phyloP scores from a whole-genome alignment of 2,329 filamentous ascomycete genomes.

The Epichloe uncinata region DNA sequence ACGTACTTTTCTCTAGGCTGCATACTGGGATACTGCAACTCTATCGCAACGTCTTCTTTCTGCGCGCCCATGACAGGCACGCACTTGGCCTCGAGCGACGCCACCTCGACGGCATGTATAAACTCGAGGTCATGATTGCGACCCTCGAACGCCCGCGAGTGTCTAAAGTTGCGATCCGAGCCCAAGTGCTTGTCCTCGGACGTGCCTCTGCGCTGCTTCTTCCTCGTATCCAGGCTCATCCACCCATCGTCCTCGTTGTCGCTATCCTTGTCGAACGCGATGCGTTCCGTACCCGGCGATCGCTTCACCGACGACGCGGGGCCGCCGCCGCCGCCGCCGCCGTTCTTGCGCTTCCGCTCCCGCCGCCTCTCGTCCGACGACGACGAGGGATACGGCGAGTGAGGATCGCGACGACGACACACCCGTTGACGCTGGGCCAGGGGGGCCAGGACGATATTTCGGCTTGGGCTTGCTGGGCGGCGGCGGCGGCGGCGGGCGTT shows the following conservation, averaged over 20 bases:
- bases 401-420: slow-evolving; percentile 18
- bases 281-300: slow-evolving; percentile 34
- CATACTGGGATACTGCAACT: slow-evolving; percentile 74
- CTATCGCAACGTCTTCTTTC: slow-evolving; percentile 43
- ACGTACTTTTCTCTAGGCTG: slow-evolving; percentile 52
- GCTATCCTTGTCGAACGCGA: slow-evolving; percentile 37
- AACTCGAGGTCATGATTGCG: slow-evolving; percentile 30
- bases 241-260: slow-evolving; percentile 41
- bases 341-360: slow-evolving; percentile 37
- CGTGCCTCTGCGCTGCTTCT: slow-evolving; percentile 31
- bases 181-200: slow-evolving; percentile 30
- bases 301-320: slow-evolving; percentile 12
- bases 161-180: slow-evolving; percentile 32
- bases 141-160: slow-evolving; percentile 32
- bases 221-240: slow-evolving; percentile 33
- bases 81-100: slow-evolving; percentile 36
- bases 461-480: slow-evolving; percentile 25
- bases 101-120: slow-evolving; percentile 46
- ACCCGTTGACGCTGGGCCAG: slow-evolving; percentile 3
- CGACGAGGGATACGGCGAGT: slow-evolving; percentile 28
- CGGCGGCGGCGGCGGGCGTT: slow-evolving; percentile 14
- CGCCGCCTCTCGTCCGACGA: slow-evolving; percentile 24
- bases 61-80: slow-evolving; percentile 35
- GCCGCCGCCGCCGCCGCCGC: slow-evolving; percentile 15
- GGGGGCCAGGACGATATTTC: slow-evolving; percentile 17